phyloP scores from a whole-genome alignment of 352 stramenopile species.

The Phytophthora europaea region DNA sequence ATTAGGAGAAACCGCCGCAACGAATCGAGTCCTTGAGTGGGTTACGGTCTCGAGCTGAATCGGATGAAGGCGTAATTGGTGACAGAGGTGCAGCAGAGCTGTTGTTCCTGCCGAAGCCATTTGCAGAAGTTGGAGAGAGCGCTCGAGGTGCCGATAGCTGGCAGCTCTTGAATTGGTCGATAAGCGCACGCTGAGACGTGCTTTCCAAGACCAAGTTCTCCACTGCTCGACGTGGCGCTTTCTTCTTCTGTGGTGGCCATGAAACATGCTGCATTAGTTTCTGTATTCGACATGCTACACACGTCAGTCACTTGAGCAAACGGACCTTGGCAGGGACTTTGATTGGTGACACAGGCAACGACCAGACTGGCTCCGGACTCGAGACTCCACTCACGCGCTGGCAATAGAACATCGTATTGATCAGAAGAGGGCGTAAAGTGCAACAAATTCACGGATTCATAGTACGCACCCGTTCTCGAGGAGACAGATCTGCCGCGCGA shows the following conservation, averaged over 20 bases:
- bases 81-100: constrained; percentile 16
- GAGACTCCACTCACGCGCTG: constrained; percentile 16
- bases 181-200: constrained; percentile 53
- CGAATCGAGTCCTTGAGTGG: constrained; percentile 35
- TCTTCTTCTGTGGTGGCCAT: constrained; percentile 10
- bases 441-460: neutral
- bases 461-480: constrained; percentile 49
- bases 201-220: constrained; percentile 64
- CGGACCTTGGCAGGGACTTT: constrained; percentile 43
- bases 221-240: constrained; percentile 24
- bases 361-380: constrained; percentile 26
- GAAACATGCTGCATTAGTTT: neutral
- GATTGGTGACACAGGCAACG: constrained; percentile 63
- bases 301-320: neutral
- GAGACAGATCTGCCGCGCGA: constrained; percentile 49
- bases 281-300: neutral
- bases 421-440: neutral
- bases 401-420: neutral
- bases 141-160: constrained; percentile 26
- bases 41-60: constrained; percentile 10
- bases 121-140: constrained; percentile 6
- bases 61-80: constrained; percentile 23
- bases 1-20: constrained; percentile 42
- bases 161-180: constrained; percentile 68
- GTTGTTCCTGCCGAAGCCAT: neutral